phyloP scores from a whole-genome alignment of 805 yeast species.

The Ogataea populi-albae region DNA sequence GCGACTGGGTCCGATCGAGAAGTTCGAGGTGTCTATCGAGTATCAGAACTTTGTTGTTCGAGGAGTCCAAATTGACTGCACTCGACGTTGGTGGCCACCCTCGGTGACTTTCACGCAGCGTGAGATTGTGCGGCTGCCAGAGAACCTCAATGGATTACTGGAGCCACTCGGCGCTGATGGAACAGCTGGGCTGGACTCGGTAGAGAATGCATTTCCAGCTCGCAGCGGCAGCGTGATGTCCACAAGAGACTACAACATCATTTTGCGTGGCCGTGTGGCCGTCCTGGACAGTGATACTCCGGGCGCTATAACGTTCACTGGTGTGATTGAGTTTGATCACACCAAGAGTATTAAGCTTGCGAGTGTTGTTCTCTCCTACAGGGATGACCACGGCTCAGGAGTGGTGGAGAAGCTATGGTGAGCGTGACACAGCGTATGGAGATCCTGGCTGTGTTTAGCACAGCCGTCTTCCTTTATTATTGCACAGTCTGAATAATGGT shows the following conservation, averaged over 20 bases:
- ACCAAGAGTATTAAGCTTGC: slow-evolving; percentile 32
- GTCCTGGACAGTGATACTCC: slow-evolving; percentile 20
- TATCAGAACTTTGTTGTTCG: slow-evolving; percentile 29
- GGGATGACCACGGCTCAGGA: slow-evolving; percentile 23
- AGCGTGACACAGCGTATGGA: no score
- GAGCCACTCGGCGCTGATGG: slow-evolving; percentile 31
- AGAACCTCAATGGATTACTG: slow-evolving; percentile 28
- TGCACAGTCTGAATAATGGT: no score
- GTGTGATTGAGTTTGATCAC: slow-evolving; percentile 36
- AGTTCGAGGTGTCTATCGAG: slow-evolving; percentile 30
- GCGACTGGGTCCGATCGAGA: slow-evolving; percentile 26
- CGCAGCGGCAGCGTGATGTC: slow-evolving; percentile 18
- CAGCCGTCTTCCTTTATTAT: no score
- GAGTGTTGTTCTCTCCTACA: slow-evolving; percentile 25
- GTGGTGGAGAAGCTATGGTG: slow-evolving; percentile 31
- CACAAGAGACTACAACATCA: slow-evolving; percentile 32
- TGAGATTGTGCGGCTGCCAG: slow-evolving; percentile 26
- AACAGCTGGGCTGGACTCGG: slow-evolving; percentile 19
- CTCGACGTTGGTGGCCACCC: slow-evolving; percentile 29
- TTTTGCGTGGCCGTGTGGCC: slow-evolving; percentile 30
- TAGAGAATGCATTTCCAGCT: slow-evolving; percentile 24
- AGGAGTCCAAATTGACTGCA: slow-evolving; percentile 33
- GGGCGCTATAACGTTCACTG: slow-evolving; percentile 32
- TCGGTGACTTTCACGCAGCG: slow-evolving; percentile 20
- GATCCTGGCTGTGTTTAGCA: slow-evolving; percentile 9